Conservation (phyloP, 768 basidiomycete species). For the Leccinum rimulosum region DNA sequence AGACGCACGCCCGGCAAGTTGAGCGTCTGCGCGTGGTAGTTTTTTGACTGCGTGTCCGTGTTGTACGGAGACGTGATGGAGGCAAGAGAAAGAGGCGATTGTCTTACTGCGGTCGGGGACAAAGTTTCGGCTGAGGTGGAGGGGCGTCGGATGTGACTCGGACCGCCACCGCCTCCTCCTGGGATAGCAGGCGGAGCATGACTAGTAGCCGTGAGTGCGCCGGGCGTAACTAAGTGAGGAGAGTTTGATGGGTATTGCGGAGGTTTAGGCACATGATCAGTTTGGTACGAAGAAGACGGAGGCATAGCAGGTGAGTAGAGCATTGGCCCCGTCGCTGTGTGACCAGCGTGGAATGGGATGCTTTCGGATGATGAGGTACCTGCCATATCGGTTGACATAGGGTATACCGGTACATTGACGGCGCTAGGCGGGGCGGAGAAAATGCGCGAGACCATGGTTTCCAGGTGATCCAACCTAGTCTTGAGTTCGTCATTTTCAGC, state of each 20-base stretch:
- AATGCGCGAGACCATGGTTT: conserved; percentile 47
- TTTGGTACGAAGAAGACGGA: conserved; percentile 24
- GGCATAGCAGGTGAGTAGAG: conserved; percentile 23
- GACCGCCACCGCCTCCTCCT: conserved; percentile 11
- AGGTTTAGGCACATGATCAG: conserved; percentile 24
- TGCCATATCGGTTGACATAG: conserved; percentile 31
- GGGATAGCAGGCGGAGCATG: conserved; percentile 14
- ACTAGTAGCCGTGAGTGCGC: conserved; percentile 19
- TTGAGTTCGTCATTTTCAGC: conserved; percentile 54
- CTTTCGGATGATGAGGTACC: conserved; percentile 25
- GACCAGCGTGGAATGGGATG: conserved; percentile 28
- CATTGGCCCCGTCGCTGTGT: conserved; percentile 25
- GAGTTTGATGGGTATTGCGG: conserved; percentile 28
- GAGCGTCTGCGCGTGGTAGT: conserved; percentile 77
- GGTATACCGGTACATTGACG: conserved; percentile 29
- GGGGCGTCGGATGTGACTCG: conserved; percentile 26
- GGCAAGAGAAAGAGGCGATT: conserved; percentile 40
- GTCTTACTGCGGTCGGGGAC: conserved; percentile 33
- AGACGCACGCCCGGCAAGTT: conserved; percentile 71
- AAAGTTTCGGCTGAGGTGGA: conserved; percentile 30
- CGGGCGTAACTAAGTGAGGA: conserved; percentile 26
- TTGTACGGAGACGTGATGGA: conserved; percentile 43
- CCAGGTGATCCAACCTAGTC: conserved; percentile 59
- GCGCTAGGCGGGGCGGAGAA: conserved; percentile 29
- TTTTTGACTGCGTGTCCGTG: conserved; percentile 57